Conservation (phyloP, 345 rosid genomes). For the Linum trigynum region DNA sequence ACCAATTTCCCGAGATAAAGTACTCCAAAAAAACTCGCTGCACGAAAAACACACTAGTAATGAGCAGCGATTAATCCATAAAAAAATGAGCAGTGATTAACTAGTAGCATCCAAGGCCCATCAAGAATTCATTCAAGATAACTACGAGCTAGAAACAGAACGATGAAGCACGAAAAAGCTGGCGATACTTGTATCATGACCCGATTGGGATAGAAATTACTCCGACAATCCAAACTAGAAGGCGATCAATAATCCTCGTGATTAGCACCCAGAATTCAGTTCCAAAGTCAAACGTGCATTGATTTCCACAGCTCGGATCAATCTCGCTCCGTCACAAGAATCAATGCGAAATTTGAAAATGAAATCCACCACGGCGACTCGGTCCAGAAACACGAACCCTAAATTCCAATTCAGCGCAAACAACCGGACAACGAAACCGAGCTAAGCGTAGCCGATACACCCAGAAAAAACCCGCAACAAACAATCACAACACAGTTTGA, state of each 20-base stretch:
- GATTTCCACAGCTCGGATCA: background rate
- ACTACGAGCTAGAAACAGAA: no score
- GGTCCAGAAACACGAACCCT: background rate
- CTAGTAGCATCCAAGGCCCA: background rate
- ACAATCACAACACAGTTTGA: background rate
- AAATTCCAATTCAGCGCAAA: background rate
- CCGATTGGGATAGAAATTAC: background rate
- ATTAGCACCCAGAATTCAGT: background rate
- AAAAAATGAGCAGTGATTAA: background rate
- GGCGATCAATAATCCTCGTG: background rate
- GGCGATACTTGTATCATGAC: no score
- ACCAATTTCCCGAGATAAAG: conserved; percentile 3
- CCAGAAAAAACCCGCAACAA: background rate
- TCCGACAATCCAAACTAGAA: background rate
- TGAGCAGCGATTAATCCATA: background rate
- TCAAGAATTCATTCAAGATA: background rate
- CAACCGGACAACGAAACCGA: background rate
- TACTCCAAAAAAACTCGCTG: conserved; percentile 11
- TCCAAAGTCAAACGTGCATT: background rate
- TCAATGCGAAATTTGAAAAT: no score
- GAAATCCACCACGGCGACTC: no score
- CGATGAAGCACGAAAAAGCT: no score
- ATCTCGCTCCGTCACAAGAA: background rate
- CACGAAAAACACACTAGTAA: background rate
- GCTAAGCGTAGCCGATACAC: background rate